Conservation (phyloP, 345 rosid species). For the Arabidopsis thaliana region TAIR10.1 NC_003074.8:2992501-2993000, state of each 20-base stretch:
- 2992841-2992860: conserved; percentile 1
- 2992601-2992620: too few relatives aligned
- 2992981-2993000: conserved; percentile 35
- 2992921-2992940: neutral
- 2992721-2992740: neutral
- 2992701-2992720: neutral
- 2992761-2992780: conserved; percentile 12
- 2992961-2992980: conserved; percentile 21
- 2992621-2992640: neutral
- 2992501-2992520: too few relatives aligned
- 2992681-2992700: neutral
- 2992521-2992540: neutral
- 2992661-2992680: neutral
- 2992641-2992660: too few relatives aligned
- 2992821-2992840: neutral
- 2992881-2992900: conserved; percentile 31
- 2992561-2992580: too few relatives aligned
- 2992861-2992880: conserved; percentile 28
- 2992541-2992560: too few relatives aligned
- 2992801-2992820: conserved; percentile 26
- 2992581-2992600: neutral
- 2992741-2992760: neutral
- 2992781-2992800: conserved; percentile 16
- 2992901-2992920: conserved; percentile 12
- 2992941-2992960: conserved; percentile 18